Evolutionary conservation across 2,329 filamentous ascomycete species (phyloP), one percentile per base, ranked within the genome.

Genomic region (Aspergillus udagawae): DNA sequence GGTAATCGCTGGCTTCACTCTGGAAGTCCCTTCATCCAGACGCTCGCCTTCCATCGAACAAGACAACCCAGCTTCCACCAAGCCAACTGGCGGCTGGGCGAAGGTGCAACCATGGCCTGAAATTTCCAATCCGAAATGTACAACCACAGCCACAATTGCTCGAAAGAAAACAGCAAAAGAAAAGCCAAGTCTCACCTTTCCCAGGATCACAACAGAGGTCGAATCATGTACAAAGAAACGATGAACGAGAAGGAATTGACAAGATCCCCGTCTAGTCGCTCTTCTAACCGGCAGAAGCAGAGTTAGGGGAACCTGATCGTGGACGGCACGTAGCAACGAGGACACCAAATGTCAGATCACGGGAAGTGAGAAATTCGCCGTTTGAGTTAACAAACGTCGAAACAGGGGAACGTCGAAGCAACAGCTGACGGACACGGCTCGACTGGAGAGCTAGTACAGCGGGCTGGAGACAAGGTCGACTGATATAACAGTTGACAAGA

Each of bases 371-470:
- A 55, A 55, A 51, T 57, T 71, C 68, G 69, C 65, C 71, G 70
- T 73, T 73, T 72, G 67, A 73, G 69, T 63, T 72, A 72, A 73
- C 71, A 73, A 73, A 73, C 72, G 72, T 71, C 71, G 70, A 71
- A 59, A 57, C 60, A 60, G 63, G 61, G 63, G 61, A 62, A 65
- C 63, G 70, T 74, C 72, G 66, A 70, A 68, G 64, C 63, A 67
- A 65, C 63, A 68, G 68, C 69, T 69, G 70, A 68, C 66, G 65
- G 70, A 72, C 68, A 72, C 71, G 69, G 69, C 67, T 74, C 65
- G 69, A 74, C 69, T 69, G 67, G 69, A 73, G 70, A 67, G 62
- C 66, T 65, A 67, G 67, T 65, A 63, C 62, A 66, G 63, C 65
- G 58, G 65, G 64, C 63, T 62, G 65, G 68, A 64, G 65, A 67